Conservation (phyloP, 495 filamentous ascomycete genomes). For the Penicillium atrosanguineum region DNA sequence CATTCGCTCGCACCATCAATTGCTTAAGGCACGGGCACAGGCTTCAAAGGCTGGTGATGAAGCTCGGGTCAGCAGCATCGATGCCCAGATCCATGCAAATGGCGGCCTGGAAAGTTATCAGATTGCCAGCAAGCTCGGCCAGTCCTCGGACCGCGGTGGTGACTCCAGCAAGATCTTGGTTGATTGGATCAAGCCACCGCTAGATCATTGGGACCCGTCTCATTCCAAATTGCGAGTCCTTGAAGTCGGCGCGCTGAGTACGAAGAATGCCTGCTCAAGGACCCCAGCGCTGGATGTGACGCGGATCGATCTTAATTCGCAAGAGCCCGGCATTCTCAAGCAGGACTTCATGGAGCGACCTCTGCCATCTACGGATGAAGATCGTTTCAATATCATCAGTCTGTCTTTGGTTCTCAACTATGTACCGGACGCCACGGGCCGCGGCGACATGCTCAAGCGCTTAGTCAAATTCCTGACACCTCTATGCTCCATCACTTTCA, state of each 20-base stretch:
- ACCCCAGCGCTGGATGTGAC: conserved; percentile 68
- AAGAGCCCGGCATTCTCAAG: conserved; percentile 71
- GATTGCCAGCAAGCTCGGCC: conserved; percentile 81
- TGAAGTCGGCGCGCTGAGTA: conserved; percentile 87
- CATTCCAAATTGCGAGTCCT: conserved; percentile 59
- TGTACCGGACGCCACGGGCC: conserved; percentile 68
- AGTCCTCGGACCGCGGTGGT: conserved; percentile 79
- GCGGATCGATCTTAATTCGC: conserved; percentile 88
- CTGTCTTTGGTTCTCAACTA: conserved; percentile 96
- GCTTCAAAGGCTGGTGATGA: conserved; percentile 64
- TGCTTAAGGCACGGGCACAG: conserved; percentile 72
- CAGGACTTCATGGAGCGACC: conserved; percentile 95
- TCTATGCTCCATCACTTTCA: conserved; percentile 23
- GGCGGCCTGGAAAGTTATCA: conserved; percentile 88
- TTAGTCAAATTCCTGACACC: conserved; percentile 51
- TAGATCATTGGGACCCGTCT: conserved; percentile 24
- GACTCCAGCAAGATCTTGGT: conserved; percentile 86
- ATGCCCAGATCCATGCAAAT: conserved; percentile 58
- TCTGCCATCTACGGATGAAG: conserved; percentile 56
- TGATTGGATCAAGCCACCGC: conserved; percentile 69
- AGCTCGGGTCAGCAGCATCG: conserved; percentile 50
- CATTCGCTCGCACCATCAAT: conserved; percentile 79
- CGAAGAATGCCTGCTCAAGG: conserved; percentile 77
- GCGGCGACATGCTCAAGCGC: conserved; percentile 86
- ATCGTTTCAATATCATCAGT: conserved; percentile 84